These are phyloP conservation scores for Talinum fruticosum DNA, from an alignment of 148 eudicot species.

Conservation along the genomic window DNA sequence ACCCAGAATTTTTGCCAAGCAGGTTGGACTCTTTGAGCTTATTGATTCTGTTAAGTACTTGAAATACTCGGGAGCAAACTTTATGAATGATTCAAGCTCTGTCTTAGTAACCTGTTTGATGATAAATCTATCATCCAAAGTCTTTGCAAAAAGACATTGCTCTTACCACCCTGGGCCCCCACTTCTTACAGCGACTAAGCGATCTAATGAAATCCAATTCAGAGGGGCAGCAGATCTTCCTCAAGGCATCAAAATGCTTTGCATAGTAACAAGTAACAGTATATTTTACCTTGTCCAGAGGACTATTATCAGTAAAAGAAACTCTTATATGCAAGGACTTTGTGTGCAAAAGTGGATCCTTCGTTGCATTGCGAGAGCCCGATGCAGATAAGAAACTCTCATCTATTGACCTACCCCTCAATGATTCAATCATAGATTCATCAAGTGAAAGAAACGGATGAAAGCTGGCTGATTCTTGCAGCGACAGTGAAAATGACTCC, in stretches of 20 bases:
- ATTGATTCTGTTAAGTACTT: conserved; percentile 79
- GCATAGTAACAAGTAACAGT: conserved; percentile 82
- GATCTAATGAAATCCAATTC: conserved; percentile 78
- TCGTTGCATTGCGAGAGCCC: conserved; percentile 45
- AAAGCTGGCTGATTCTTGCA: conserved; percentile 44
- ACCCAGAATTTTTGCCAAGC: conserved; percentile 88
- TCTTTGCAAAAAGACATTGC: conserved; percentile 90
- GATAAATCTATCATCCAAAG: conserved; percentile 90
- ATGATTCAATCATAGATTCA: conserved; percentile 55
- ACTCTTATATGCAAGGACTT: conserved; percentile 70
- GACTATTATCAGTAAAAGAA: conserved; percentile 58
- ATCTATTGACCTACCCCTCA: conserved; percentile 59
- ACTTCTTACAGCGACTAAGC: conserved; percentile 87
- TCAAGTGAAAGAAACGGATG: conserved; percentile 50
- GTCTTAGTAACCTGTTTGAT: conserved; percentile 96
- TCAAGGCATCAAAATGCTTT: conserved; percentile 78
- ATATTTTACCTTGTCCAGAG: conserved; percentile 71
- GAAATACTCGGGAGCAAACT: conserved; percentile 85
- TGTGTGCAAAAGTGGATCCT: conserved; percentile 53
- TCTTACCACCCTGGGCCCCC: conserved; percentile 97
- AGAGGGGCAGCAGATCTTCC: conserved; percentile 86
- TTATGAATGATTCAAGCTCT: conserved; percentile 86
- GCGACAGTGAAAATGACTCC: conserved; percentile 49
- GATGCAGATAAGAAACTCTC: conserved; percentile 53
- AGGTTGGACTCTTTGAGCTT: conserved; percentile 71